Evolutionary conservation across 768 basidiomycete species (phyloP).

Genomic region (Austroboletus festivus): DNA sequence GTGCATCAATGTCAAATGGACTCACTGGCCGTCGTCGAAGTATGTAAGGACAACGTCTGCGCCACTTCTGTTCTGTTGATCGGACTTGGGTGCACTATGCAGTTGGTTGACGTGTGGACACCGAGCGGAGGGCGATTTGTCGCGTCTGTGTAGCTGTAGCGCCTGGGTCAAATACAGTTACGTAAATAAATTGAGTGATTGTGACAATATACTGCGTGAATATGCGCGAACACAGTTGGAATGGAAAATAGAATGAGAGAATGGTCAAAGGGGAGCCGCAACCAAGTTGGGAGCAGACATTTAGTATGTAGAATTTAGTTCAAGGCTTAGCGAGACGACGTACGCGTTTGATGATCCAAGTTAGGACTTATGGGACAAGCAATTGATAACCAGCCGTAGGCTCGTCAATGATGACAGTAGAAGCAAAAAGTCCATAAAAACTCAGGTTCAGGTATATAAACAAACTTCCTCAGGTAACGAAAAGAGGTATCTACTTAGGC

Average conservation of each 20-base stretch:
- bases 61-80: conserved; percentile 17
- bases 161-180: too few species aligned
- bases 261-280: background rate
- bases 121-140: conserved; percentile 13
- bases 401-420: too few species aligned
- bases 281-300: too few species aligned
- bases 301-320: too few species aligned
- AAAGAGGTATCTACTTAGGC: conserved; percentile 14
- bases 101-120: conserved; percentile 3
- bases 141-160: background rate
- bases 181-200: too few species aligned
- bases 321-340: too few species aligned
- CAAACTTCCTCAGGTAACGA: background rate
- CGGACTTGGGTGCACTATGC: background rate
- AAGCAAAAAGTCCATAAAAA: too few species aligned
- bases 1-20: background rate
- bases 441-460: too few species aligned
- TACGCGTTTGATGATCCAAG: too few species aligned
- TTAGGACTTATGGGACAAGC: too few species aligned
- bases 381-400: too few species aligned
- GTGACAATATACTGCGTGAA: too few species aligned
- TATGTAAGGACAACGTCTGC: conserved; percentile 24
- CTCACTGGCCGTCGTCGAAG: conserved; percentile 27
- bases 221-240: conserved; percentile 7
- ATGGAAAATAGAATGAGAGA: background rate